These are phyloP conservation scores for Candida oleophila DNA, from an alignment of 805 yeast genomes.

Conservation along the genomic window DNA sequence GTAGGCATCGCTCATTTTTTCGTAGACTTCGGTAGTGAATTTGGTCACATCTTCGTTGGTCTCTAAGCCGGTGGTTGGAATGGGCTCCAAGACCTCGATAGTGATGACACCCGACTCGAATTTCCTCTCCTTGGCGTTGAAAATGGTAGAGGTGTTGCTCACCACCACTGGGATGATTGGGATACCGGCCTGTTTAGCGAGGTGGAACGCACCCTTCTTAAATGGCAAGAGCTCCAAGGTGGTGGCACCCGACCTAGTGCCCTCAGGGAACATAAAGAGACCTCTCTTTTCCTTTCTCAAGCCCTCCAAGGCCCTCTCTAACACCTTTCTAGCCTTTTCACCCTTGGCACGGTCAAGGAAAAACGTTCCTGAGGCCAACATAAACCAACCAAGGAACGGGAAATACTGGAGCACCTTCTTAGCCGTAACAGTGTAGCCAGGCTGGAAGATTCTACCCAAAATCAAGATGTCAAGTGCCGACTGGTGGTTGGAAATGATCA, in stretches of 20 bases:
- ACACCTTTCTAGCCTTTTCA: constrained; percentile 70
- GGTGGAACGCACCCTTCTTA: constrained; percentile 97
- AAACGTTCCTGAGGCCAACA: constrained; percentile 86
- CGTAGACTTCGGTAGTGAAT: constrained; percentile 56
- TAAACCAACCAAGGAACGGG: constrained; percentile 97
- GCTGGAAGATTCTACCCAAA: constrained; percentile 82
- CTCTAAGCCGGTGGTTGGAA: constrained; percentile 62
- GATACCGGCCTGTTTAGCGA: constrained; percentile 88
- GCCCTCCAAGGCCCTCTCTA: constrained; percentile 63
- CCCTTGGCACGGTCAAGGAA: constrained; percentile 83
- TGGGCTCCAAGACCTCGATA: constrained; percentile 79
- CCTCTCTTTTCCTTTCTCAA: constrained; percentile 67
- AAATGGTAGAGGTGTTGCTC: constrained; percentile 76
- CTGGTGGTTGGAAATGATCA: constrained; percentile 87
- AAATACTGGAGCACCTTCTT: constrained; percentile 78
- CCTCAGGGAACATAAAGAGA: constrained; percentile 93
- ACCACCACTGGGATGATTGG: constrained; percentile 90
- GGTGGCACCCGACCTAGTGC: constrained; percentile 82
- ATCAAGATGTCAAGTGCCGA: constrained; percentile 80
- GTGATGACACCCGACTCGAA: constrained; percentile 77
- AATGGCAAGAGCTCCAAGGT: constrained; percentile 76
- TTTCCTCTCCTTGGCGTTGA: constrained; percentile 57
- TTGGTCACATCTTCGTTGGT: constrained; percentile 68
- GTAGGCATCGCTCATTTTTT: constrained; percentile 50
- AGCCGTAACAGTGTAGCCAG: constrained; percentile 88